Percentiles rank a stretch among this genome's conserved stretches.
Evolutionary conservation across 1,139 yeast species (phyloP).

Genomic region (Tardiomyces depauwii): DNA sequence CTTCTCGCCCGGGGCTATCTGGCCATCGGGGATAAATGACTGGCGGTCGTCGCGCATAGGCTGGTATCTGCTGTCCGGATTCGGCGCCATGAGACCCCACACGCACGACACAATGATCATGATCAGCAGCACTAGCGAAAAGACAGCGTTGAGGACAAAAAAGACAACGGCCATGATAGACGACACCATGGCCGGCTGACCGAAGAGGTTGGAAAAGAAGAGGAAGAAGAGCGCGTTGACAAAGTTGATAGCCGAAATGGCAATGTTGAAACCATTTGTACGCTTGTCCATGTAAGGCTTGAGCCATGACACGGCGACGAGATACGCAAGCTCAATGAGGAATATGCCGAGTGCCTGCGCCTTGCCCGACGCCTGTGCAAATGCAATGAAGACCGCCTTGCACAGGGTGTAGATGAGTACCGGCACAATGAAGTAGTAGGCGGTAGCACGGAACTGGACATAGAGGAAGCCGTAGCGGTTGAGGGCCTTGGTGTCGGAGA

Average conservation of each 20-base stretch:
- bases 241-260: slow-evolving; percentile 67
- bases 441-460: slow-evolving; percentile 81
- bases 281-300: slow-evolving; percentile 93
- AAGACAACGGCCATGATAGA: slow-evolving; percentile 91
- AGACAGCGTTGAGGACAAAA: slow-evolving; percentile 79
- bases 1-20: slow-evolving; percentile 39
- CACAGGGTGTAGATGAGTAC: slow-evolving; percentile 53
- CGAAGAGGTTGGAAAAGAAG: slow-evolving; percentile 78
- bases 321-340: slow-evolving; percentile 59
- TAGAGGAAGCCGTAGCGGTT: slow-evolving; percentile 89
- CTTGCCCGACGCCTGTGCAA: slow-evolving; percentile 69
- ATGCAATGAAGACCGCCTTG: slow-evolving; percentile 78
- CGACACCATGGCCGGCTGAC: slow-evolving; percentile 67
- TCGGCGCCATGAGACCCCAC: slow-evolving; percentile 72
- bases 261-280: slow-evolving; percentile 84
- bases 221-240: slow-evolving; percentile 77
- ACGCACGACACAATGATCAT: slow-evolving; percentile 83
- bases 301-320: slow-evolving; percentile 49
- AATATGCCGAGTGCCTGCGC: slow-evolving; percentile 72
- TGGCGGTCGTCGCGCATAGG: slow-evolving; percentile 97
- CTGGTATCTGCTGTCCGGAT: slow-evolving; percentile 92
- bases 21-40: slow-evolving; percentile 57
- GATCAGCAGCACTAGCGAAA: slow-evolving; percentile 70
- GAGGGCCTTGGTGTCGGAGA: slow-evolving; percentile 70
- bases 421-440: slow-evolving; percentile 70